phyloP scores from a whole-genome alignment of 2,329 filamentous ascomycete species.

The Ploettnerulaceae sp. region DNA sequence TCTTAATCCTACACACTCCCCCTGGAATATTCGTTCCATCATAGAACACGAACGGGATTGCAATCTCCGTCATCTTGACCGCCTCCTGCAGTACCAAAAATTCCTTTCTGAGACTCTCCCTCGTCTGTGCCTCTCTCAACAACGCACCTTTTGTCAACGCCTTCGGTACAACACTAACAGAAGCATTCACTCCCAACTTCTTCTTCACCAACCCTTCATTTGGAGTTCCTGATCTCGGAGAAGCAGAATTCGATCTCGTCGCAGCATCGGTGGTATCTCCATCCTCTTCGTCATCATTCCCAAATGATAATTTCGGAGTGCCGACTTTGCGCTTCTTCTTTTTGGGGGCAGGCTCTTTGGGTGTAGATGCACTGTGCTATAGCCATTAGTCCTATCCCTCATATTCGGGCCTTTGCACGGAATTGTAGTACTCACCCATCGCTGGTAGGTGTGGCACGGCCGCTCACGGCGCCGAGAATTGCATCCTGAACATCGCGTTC shows the following conservation, averaged over 20 bases:
- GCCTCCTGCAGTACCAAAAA: conserved; percentile 79
- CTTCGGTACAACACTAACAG: conserved; percentile 63
- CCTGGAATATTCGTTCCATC: conserved; percentile 88
- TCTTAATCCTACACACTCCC: conserved; percentile 79
- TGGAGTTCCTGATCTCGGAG: conserved; percentile 32
- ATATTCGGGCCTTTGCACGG: background rate
- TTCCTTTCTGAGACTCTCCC: conserved; percentile 70
- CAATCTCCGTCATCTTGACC: conserved; percentile 83
- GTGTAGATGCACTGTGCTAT: conserved; percentile 40
- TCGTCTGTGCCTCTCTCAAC: conserved; percentile 71
- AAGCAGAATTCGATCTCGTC: conserved; percentile 20
- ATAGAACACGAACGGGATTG: conserved; percentile 94
- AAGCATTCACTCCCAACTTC: conserved; percentile 58
- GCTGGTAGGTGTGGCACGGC: conserved; percentile 35
- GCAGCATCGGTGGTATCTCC: conserved; percentile 35
- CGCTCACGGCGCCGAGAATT: conserved; percentile 36
- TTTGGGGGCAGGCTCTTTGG: conserved; percentile 34
- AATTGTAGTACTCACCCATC: conserved; percentile 51
- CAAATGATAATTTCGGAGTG: conserved; percentile 57
- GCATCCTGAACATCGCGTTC: conserved; percentile 72
- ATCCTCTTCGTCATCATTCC: conserved; percentile 46
- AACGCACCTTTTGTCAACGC: conserved; percentile 71
- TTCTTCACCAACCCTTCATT: conserved; percentile 30
- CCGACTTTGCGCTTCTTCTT: conserved; percentile 43
- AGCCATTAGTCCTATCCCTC: conserved; percentile 25